Percentiles rank a stretch among this genome's conserved stretches.
These are phyloP conservation scores for Helichrysum umbraculigerum DNA, from an alignment of 129 eudicot species.

Conservation along the genomic window DNA sequence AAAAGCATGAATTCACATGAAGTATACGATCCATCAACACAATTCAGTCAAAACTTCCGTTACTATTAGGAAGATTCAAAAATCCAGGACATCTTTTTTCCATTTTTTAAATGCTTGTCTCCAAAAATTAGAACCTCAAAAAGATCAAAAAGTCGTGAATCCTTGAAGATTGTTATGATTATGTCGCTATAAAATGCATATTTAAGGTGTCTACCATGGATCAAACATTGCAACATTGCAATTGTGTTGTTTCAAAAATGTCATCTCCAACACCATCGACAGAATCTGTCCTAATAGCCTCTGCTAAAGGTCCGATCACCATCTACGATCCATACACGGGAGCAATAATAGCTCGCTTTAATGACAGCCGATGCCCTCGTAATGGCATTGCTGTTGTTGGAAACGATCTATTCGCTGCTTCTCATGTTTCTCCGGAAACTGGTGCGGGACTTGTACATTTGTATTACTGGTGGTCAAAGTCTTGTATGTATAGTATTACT, in stretches of 20 bases:
- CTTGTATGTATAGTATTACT: slow-evolving; percentile 15
- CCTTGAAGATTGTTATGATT: slow-evolving; percentile 14
- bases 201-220: slow-evolving; percentile 3
- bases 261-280: slow-evolving; percentile 18
- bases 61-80: background rate
- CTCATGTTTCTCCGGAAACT: slow-evolving; percentile 41
- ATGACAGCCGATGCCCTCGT: slow-evolving; percentile 41
- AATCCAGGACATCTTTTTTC: background rate
- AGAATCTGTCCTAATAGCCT: slow-evolving; percentile 33
- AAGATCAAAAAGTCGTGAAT: slow-evolving; percentile 17
- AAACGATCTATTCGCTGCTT: slow-evolving; percentile 35
- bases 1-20: background rate
- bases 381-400: slow-evolving; percentile 34
- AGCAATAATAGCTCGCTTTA: slow-evolving; percentile 28
- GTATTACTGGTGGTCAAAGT: slow-evolving; percentile 43
- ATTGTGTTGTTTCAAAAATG: slow-evolving; percentile 1
- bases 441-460: slow-evolving; percentile 35
- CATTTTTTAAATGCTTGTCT: background rate
- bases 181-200: slow-evolving; percentile 12
- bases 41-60: background rate
- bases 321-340: slow-evolving; percentile 40
- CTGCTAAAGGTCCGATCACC: slow-evolving; percentile 33
- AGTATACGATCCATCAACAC: background rate
- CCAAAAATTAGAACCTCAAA: background rate
- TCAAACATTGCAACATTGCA: background rate